Evolutionary conservation across 2,329 filamentous ascomycete genomes (phyloP).

Genomic region (Stemphylium beticola): DNA sequence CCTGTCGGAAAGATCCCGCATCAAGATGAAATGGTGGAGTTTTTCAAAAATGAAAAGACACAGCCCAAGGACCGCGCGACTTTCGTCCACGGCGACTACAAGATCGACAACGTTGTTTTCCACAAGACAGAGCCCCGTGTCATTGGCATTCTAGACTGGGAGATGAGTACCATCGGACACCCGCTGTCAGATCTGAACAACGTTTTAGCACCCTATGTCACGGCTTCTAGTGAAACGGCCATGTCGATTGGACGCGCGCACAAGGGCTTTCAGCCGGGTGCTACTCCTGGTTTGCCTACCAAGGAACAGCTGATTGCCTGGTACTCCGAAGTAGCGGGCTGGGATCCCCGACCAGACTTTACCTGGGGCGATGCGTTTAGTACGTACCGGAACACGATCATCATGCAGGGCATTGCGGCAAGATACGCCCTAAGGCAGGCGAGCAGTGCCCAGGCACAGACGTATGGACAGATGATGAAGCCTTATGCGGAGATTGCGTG

Average conservation of each 20-base stretch:
- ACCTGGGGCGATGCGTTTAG: slow-evolving; percentile 70
- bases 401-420: slow-evolving; percentile 91
- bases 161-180: slow-evolving; percentile 98
- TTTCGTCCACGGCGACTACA: slow-evolving; percentile 94
- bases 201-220: slow-evolving; percentile 61
- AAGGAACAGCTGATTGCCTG: slow-evolving; percentile 66
- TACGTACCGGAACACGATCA: slow-evolving; percentile 64
- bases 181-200: slow-evolving; percentile 91
- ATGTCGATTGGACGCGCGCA: slow-evolving; percentile 50
- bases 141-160: slow-evolving; percentile 89
- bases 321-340: slow-evolving; percentile 73
- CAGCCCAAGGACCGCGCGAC: slow-evolving; percentile 80
- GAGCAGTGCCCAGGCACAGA: slow-evolving; percentile 79
- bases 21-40: slow-evolving; percentile 78
- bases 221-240: slow-evolving; percentile 48
- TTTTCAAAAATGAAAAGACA: slow-evolving; percentile 71
- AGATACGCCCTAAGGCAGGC: slow-evolving; percentile 84
- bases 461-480: slow-evolving; percentile 71
- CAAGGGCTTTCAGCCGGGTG: slow-evolving; percentile 65
- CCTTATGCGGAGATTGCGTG: slow-evolving; percentile 82
- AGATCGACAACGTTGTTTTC: slow-evolving; percentile 73
- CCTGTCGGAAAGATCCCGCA: slow-evolving; percentile 83
- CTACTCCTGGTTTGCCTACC: slow-evolving; percentile 70
- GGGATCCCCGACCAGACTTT: slow-evolving; percentile 68
- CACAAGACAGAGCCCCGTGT: slow-evolving; percentile 86